phyloP scores from a whole-genome alignment of 768 basidiomycete genomes.

The Neoboletus subvelutipes region DNA sequence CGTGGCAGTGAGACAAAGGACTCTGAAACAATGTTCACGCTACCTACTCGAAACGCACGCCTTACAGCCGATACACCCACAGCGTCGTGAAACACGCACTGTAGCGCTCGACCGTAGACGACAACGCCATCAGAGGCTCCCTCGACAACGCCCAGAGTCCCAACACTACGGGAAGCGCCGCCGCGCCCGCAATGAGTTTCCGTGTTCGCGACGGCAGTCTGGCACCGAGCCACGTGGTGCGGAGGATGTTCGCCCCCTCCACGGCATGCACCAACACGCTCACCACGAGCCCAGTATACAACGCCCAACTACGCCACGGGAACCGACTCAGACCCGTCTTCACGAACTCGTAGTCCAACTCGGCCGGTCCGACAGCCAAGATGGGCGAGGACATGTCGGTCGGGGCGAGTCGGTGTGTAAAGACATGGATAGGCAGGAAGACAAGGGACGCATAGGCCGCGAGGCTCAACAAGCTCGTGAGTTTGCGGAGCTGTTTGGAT shows the following conservation, averaged over 20 bases:
- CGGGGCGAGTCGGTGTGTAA: slow-evolving; percentile 65
- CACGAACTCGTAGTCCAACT: slow-evolving; percentile 83
- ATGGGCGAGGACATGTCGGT: slow-evolving; percentile 38
- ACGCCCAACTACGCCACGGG: slow-evolving; percentile 59
- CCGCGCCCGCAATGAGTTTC: slow-evolving; percentile 33
- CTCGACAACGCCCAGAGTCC: slow-evolving; percentile 54
- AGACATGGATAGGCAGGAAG: slow-evolving; percentile 67
- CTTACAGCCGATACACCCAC: slow-evolving; percentile 48
- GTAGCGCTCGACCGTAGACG: slow-evolving; percentile 51
- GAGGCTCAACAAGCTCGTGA: slow-evolving; percentile 48
- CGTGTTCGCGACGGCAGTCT: slow-evolving; percentile 21
- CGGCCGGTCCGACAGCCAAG: slow-evolving; percentile 59
- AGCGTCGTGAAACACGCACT: slow-evolving; percentile 46
- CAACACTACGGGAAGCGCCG: slow-evolving; percentile 51
- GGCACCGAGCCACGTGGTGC: slow-evolving; percentile 42
- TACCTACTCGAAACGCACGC: neutral
- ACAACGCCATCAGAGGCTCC: slow-evolving; percentile 59
- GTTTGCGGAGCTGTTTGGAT: slow-evolving; percentile 31
- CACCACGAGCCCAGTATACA: slow-evolving; percentile 62
- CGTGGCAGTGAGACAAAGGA: neutral
- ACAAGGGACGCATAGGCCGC: slow-evolving; percentile 63
- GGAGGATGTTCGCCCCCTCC: slow-evolving; percentile 58
- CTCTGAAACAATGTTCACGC: neutral
- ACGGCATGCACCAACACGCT: slow-evolving; percentile 58
- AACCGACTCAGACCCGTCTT: slow-evolving; percentile 64